Evolutionary conservation across 495 filamentous ascomycete species (phyloP).

Genomic region (Lineolata rhizophorae): DNA sequence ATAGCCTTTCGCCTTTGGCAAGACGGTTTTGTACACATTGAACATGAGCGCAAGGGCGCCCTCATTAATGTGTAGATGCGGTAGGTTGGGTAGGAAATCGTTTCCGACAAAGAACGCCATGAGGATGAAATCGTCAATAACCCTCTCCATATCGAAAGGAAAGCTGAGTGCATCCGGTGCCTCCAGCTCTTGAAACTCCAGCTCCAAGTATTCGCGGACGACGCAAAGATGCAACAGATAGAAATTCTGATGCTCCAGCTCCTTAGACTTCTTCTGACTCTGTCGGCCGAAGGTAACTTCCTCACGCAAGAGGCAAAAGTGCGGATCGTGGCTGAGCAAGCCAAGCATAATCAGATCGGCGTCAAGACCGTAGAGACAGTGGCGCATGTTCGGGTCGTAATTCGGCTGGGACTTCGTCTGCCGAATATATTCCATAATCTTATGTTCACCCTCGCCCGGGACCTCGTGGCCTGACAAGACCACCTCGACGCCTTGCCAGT

Average conservation of each 20-base stretch:
- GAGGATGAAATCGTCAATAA: constrained; percentile 98
- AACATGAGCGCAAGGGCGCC: constrained; percentile 94
- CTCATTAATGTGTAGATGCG: constrained; percentile 95
- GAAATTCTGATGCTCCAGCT: constrained; percentile 97
- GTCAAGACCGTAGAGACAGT: constrained; percentile 94
- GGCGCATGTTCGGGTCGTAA: constrained; percentile 88
- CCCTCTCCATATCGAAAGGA: constrained; percentile 78
- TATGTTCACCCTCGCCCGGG: constrained; percentile 97
- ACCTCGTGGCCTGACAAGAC: constrained; percentile 96
- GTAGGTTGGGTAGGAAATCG: constrained; percentile 93
- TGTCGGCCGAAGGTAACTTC: constrained; percentile 93
- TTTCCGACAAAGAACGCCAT: constrained; percentile 99
- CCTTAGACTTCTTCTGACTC: constrained; percentile 69
- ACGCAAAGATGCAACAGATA: constrained; percentile 94
- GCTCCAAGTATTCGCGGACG: constrained; percentile 86
- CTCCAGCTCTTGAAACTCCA: constrained; percentile 91
- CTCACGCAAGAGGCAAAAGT: constrained; percentile 91
- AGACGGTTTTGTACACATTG: constrained; percentile 75
- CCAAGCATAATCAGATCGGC: constrained; percentile 98
- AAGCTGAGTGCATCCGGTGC: constrained; percentile 52
- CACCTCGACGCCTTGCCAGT: constrained; percentile 93
- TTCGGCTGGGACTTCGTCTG: constrained; percentile 82
- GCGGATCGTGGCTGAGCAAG: constrained; percentile 87
- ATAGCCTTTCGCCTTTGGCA: constrained; percentile 79
- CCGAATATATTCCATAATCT: constrained; percentile 99